phyloP scores from a whole-genome alignment of 768 basidiomycete genomes.

The Dendrothele bispora region DNA sequence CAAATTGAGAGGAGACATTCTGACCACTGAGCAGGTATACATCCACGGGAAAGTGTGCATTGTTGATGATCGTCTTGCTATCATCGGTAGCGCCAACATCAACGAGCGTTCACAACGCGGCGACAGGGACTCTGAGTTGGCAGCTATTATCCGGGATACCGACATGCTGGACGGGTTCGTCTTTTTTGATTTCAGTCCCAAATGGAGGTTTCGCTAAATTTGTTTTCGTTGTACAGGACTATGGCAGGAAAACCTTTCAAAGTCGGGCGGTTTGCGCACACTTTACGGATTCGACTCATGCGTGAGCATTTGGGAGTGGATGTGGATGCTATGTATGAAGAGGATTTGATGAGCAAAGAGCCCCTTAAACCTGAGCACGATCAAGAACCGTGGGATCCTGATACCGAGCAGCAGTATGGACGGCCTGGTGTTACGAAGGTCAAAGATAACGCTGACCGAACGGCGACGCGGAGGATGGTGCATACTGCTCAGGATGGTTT shows the following conservation, averaged over 20 bases:
- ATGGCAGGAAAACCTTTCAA: slow-evolving; percentile 96
- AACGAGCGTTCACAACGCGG: slow-evolving; percentile 96
- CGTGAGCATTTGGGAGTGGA: slow-evolving; percentile 95
- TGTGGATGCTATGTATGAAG: slow-evolving; percentile 84
- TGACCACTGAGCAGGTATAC: slow-evolving; percentile 93
- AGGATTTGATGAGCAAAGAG: slow-evolving; percentile 59
- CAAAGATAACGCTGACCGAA: slow-evolving; percentile 35
- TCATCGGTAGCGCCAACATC: slow-evolving; percentile 96
- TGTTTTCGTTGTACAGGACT: slow-evolving; percentile 60
- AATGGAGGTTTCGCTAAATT: neutral
- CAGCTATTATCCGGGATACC: slow-evolving; percentile 91
- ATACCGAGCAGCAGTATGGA: slow-evolving; percentile 59
- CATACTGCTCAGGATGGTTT: slow-evolving; percentile 37
- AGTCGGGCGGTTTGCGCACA: slow-evolving; percentile 97
- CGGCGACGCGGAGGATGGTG: slow-evolving; percentile 30
- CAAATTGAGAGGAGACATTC: slow-evolving; percentile 77
- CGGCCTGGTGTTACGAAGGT: slow-evolving; percentile 43
- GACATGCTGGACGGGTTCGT: slow-evolving; percentile 91
- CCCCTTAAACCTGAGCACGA: slow-evolving; percentile 50
- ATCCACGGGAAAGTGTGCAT: slow-evolving; percentile 89
- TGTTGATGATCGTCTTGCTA: slow-evolving; percentile 91
- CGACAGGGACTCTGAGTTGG: slow-evolving; percentile 95
- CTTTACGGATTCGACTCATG: slow-evolving; percentile 91
- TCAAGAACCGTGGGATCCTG: slow-evolving; percentile 72
- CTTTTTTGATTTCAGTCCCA: neutral